Percentiles rank a stretch among this genome's conserved stretches.
Conservation (phyloP, 257 asterid species). For the Handroanthus guayacan region DNA sequence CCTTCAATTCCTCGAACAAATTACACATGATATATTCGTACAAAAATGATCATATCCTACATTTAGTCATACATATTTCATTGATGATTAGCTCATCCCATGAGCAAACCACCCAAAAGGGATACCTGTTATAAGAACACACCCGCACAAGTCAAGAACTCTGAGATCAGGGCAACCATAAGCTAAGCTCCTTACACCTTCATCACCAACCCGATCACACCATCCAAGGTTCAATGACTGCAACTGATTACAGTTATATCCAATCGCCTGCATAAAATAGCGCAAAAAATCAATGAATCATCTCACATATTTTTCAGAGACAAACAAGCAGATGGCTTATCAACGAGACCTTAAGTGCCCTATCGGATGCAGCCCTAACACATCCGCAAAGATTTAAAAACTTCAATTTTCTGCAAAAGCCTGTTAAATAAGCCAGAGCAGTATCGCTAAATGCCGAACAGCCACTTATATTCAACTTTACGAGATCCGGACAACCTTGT, state of each 20-base stretch:
- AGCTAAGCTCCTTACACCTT: conserved; percentile 74
- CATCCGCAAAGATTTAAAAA: conserved; percentile 74
- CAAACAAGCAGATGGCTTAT: not conserved
- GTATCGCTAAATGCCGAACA: conserved; percentile 65
- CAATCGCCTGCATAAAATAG: conserved; percentile 57
- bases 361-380: conserved; percentile 63
- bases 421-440: conserved; percentile 59
- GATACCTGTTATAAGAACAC: conserved; percentile 75
- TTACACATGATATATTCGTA: too few species aligned
- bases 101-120: not conserved
- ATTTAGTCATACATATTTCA: too few species aligned
- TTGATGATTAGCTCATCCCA: too few species aligned
- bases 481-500: conserved; percentile 67
- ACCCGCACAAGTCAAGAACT: conserved; percentile 73
- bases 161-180: conserved; percentile 75
- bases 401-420: conserved; percentile 57
- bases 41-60: too few species aligned
- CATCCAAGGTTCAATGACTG: conserved; percentile 66
- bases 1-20: too few species aligned
- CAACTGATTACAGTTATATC: conserved; percentile 64
- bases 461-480: conserved; percentile 68
- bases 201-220: conserved; percentile 71
- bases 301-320: not conserved
- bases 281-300: not conserved
- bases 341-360: conserved; percentile 59